A percentile compares a stretch with the other conserved stretches of the same genome.
phyloP scores from a whole-genome alignment of 495 filamentous ascomycete species.

The Mytilinidion resinicola region DNA sequence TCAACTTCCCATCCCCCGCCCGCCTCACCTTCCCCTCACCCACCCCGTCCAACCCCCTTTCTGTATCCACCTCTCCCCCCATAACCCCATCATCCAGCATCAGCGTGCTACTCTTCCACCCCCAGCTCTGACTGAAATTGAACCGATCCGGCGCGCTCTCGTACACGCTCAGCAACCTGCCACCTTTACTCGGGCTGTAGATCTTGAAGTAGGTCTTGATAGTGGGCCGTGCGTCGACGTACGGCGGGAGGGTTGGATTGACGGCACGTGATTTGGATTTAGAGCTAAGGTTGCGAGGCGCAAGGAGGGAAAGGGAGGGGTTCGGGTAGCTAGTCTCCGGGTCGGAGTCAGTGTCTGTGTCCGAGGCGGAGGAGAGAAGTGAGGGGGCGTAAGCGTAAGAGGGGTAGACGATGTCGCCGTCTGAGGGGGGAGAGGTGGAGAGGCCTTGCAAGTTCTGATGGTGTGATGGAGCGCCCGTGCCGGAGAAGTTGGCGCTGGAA shows the following conservation, averaged over 20 bases:
- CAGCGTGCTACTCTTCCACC: constrained; percentile 55
- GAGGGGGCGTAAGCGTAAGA: constrained; percentile 8
- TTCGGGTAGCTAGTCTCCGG: constrained; percentile 15
- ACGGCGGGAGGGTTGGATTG: constrained; percentile 44
- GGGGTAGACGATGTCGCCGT: constrained; percentile 12
- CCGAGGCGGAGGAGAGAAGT: constrained; percentile 5
- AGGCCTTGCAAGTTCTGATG: constrained; percentile 1
- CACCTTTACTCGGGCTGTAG: constrained; percentile 51
- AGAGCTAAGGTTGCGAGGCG: neutral
- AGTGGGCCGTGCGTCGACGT: constrained; percentile 50
- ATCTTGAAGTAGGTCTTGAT: constrained; percentile 62
- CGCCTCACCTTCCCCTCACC: neutral
- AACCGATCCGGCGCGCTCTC: constrained; percentile 53
- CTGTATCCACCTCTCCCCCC: constrained; percentile 17
- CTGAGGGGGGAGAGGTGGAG: constrained; percentile 5
- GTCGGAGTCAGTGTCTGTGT: constrained; percentile 9
- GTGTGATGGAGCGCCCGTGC: neutral
- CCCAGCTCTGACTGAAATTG: constrained; percentile 60
- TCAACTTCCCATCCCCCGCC: constrained; percentile 41
- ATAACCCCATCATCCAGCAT: constrained; percentile 47
- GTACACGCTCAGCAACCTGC: constrained; percentile 52
- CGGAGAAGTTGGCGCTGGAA: neutral
- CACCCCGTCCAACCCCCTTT: constrained; percentile 5
- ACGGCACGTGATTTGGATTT: constrained; percentile 7
- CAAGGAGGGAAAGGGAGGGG: neutral